Percentiles rank a stretch among this genome's conserved stretches.
phyloP scores from a whole-genome alignment of 2,329 filamentous ascomycete species.

The Xylaria polymorpha region DNA sequence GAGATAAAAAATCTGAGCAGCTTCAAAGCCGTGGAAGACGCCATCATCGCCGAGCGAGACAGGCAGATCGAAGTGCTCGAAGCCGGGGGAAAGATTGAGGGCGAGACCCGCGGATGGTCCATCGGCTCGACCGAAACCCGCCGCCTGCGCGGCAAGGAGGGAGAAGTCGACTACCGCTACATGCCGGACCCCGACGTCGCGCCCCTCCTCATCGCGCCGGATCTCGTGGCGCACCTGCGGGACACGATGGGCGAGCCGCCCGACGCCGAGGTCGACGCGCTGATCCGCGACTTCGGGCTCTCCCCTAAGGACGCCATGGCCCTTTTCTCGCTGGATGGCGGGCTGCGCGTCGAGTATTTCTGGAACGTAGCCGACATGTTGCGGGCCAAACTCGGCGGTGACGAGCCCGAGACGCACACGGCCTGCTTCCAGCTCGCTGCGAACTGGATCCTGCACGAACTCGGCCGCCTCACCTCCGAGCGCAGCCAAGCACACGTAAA shows the following conservation, averaged over 20 bases:
- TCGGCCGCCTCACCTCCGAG: slow-evolving; percentile 74
- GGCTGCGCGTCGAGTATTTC: slow-evolving; percentile 84
- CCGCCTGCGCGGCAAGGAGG: slow-evolving; percentile 89
- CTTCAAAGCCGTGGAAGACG: slow-evolving; percentile 94
- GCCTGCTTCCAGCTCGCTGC: slow-evolving; percentile 61
- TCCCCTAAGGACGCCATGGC: slow-evolving; percentile 86
- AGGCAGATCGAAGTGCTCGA: slow-evolving; percentile 86
- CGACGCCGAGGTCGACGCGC: slow-evolving; percentile 73
- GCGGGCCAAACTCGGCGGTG: slow-evolving; percentile 33
- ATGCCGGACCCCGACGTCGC: slow-evolving; percentile 96
- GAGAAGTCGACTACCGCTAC: slow-evolving; percentile 96
- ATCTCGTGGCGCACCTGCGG: slow-evolving; percentile 74
- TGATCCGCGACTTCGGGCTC: slow-evolving; percentile 74
- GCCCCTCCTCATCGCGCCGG: slow-evolving; percentile 78
- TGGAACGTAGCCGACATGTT: slow-evolving; percentile 70
- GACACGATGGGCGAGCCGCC: slow-evolving; percentile 75
- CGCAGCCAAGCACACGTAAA: slow-evolving; percentile 50
- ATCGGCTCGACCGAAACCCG: slow-evolving; percentile 85
- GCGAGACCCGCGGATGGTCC: slow-evolving; percentile 94
- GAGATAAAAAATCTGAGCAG: slow-evolving; percentile 98
- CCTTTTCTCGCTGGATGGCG: slow-evolving; percentile 80
- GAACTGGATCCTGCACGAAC: slow-evolving; percentile 80
- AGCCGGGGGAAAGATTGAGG: slow-evolving; percentile 76
- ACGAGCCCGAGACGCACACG: slow-evolving; percentile 44
- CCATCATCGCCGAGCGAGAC: slow-evolving; percentile 89